Evolutionary conservation across 768 basidiomycete species (phyloP).

Genomic region (Agaricus subrufescens): DNA sequence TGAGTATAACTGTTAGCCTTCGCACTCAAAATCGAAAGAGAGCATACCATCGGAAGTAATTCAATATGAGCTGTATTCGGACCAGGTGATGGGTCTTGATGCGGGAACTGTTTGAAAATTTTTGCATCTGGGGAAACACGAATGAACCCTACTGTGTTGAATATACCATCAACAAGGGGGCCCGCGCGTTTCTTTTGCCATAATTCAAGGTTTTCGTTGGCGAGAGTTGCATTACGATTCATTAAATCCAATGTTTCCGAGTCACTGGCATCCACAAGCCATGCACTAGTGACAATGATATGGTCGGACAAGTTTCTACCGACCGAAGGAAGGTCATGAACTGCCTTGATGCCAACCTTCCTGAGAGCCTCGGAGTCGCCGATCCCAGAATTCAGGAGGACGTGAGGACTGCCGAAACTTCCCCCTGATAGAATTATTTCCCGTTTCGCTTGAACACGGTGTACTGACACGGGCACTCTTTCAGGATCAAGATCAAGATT

Average conservation of each 20-base stretch:
- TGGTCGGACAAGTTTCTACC: constrained; percentile 33
- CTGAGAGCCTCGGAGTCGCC: constrained; percentile 22
- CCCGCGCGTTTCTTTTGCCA: constrained; percentile 23
- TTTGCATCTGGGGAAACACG: constrained; percentile 23
- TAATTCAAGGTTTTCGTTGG: constrained; percentile 17
- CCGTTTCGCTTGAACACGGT: constrained; percentile 18
- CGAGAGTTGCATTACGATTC: constrained; percentile 18
- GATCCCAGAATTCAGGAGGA: constrained; percentile 31
- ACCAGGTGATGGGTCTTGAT: constrained; percentile 31
- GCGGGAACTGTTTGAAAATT: constrained; percentile 20
- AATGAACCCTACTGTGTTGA: constrained; percentile 21
- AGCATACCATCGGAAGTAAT: constrained; percentile 24
- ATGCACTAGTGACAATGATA: constrained; percentile 12
- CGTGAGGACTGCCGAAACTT: constrained; percentile 26
- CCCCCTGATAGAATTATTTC: constrained; percentile 37
- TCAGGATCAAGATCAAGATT: not conserved
- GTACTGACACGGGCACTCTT: not conserved
- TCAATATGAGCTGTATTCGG: constrained; percentile 30
- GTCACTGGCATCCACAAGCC: constrained; percentile 18
- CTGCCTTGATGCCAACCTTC: constrained; percentile 18
- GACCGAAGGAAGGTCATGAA: constrained; percentile 28
- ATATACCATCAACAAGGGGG: constrained; percentile 17
- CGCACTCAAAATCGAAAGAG: not conserved
- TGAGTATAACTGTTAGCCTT: not conserved
- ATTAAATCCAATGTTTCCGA: constrained; percentile 23